Base-by-base conservation (phyloP, 805 yeast genomes). In the Wickerhamomyces sydowiorum region DNA sequence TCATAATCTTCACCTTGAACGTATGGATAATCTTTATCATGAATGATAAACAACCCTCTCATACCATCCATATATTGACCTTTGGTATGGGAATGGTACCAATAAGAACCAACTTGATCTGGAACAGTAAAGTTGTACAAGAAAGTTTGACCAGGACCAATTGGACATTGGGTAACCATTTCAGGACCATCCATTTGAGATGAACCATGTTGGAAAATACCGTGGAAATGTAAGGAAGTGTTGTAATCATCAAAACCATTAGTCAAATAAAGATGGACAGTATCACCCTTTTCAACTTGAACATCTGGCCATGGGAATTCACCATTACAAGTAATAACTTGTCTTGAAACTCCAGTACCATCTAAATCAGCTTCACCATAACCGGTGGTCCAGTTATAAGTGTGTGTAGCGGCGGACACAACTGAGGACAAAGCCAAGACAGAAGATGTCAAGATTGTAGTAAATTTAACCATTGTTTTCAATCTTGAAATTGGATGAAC, bases 61-160 rank as follows among this genome's bases (percentile, higher is more conserved):
- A 85, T 75, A 60, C 99, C 99, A 60, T 93, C 98, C 63, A 93
- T 90, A 56, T 89, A 89, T 65, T 90, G 95, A 53, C 90, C 91
- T 19, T 73, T 65, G 28, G 90, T 79, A 67, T 93, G 99, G 24
- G 98, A 87, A 65, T 93, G 99, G 72, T 91, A 93, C 99, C 99
- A 93, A 73, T 72, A 93, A 17, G 96, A 76, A 56, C 99, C 99
- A 44, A 72, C 78, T 66, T 93, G 96, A 46, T 61, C 63, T 38
- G 76, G 76, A 46, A 89, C 87, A 22, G 96, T 84, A 65, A 93
- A 93, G 70, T 91, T 89, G 72, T 93, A 93, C 48, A 82, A 64
- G 65, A 78, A 70, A 17, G 85, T 74, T 46, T 76, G 75, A 41
- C 85, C 85, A 6, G 95, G 84, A n/a, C 86, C 80, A 50, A 88